A percentile compares a stretch with the other conserved stretches of the same genome.
Evolutionary conservation across 345 rosid genomes (phyloP).

Genomic region (Hypericum perforatum): DNA sequence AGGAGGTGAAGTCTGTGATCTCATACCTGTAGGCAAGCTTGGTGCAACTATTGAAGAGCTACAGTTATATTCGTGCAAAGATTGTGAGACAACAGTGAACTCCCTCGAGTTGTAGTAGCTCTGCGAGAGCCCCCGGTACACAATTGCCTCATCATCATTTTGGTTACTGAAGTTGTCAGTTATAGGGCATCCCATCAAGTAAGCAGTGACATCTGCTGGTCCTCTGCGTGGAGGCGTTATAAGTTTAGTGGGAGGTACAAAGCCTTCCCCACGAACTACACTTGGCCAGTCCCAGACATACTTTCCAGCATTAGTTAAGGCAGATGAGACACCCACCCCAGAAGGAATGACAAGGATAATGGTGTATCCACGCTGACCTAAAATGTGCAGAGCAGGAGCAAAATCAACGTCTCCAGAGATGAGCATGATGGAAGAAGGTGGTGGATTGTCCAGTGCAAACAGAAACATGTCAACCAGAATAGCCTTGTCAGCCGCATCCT

Average conservation of each 20-base stretch:
- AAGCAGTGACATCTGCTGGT: slow-evolving; percentile 31
- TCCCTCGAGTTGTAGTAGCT: slow-evolving; percentile 55
- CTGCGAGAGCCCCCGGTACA: slow-evolving; percentile 51
- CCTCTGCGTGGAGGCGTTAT: slow-evolving; percentile 33
- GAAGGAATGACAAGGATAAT: slow-evolving; percentile 85
- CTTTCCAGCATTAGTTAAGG: slow-evolving; percentile 77
- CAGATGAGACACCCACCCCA: slow-evolving; percentile 72
- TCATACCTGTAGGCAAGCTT: slow-evolving; percentile 24
- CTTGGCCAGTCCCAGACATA: slow-evolving; percentile 99
- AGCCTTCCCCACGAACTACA: slow-evolving; percentile 94
- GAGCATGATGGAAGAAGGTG: slow-evolving; percentile 78
- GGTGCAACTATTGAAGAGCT: slow-evolving; percentile 29
- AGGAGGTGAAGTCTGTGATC: slow-evolving; percentile 54
- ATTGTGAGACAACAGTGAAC: slow-evolving; percentile 41
- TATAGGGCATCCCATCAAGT: slow-evolving; percentile 41
- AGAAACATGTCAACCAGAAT: slow-evolving; percentile 93
- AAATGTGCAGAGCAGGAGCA: slow-evolving; percentile 87
- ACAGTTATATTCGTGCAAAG: slow-evolving; percentile 39
- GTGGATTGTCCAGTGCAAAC: slow-evolving; percentile 81
- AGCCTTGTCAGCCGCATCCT: slow-evolving; percentile 97
- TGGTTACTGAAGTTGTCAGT: slow-evolving; percentile 35
- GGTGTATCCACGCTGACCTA: slow-evolving; percentile 88
- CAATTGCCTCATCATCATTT: slow-evolving; percentile 68
- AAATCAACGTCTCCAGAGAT: slow-evolving; percentile 98
- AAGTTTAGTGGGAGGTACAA: slow-evolving; percentile 41